phyloP scores from a whole-genome alignment of 148 eudicot species.

The Fagopyrum homotropicum region DNA sequence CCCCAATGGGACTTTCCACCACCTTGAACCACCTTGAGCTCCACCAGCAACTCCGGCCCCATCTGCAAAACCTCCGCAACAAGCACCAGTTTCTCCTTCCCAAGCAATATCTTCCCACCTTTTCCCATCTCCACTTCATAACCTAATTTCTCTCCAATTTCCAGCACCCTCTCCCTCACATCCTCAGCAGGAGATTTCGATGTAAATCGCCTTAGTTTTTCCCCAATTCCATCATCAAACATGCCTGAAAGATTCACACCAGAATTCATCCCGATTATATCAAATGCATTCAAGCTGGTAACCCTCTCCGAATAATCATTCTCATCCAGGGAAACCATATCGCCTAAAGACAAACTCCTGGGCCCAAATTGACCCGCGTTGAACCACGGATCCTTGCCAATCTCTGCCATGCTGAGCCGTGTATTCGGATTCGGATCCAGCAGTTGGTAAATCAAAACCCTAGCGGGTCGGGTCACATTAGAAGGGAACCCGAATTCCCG shows the following conservation, averaged over 20 bases:
- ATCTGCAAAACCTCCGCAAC: neutral
- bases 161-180: neutral
- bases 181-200: neutral
- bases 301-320: neutral
- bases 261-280: slow-evolving; percentile 9
- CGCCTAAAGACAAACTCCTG: slow-evolving; percentile 1
- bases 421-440: neutral
- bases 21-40: slow-evolving; percentile 8
- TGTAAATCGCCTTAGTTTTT: neutral
- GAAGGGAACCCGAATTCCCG: neutral
- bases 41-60: slow-evolving; percentile 2
- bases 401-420: neutral
- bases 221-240: neutral
- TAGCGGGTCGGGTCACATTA: slow-evolving; percentile 1
- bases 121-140: slow-evolving; percentile 3
- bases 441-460: neutral
- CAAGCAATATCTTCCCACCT: slow-evolving; percentile 8
- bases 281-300: neutral
- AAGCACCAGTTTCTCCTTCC: neutral
- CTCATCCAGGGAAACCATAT: neutral
- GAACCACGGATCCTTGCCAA: neutral
- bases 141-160: neutral
- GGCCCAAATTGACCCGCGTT: neutral
- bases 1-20: neutral
- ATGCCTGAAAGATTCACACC: neutral